Conservation (phyloP, 2,329 filamentous ascomycete species). For the Hawksworthiomyces lignivorus region DNA sequence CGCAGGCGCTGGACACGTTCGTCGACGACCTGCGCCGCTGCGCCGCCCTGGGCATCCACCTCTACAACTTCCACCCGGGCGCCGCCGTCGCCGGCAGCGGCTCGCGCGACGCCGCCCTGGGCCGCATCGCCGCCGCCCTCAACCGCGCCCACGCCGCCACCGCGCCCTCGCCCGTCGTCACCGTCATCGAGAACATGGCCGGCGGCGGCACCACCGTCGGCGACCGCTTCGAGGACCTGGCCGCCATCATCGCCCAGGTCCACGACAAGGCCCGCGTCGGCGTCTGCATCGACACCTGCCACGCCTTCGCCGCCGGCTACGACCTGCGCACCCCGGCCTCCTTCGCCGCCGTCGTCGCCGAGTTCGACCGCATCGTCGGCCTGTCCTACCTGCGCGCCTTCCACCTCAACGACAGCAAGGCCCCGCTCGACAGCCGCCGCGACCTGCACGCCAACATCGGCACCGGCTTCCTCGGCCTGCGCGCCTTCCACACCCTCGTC, state of each 20-base stretch:
- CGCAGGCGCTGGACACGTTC: constrained; percentile 80
- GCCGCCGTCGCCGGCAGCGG: constrained; percentile 60
- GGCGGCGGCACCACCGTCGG: constrained; percentile 83
- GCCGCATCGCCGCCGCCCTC: constrained; percentile 71
- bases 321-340: constrained; percentile 70
- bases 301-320: constrained; percentile 90
- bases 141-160: constrained; percentile 77
- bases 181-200: constrained; percentile 93
- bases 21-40: constrained; percentile 82
- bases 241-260: constrained; percentile 72
- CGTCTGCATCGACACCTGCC: constrained; percentile 94
- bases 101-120: constrained; percentile 60
- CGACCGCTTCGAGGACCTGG: constrained; percentile 74
- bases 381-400: constrained; percentile 73
- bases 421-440: constrained; percentile 70
- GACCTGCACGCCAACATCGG: constrained; percentile 96
- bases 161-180: constrained; percentile 55
- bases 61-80: constrained; percentile 99
- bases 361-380: constrained; percentile 74
- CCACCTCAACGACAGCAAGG: constrained; percentile 94
- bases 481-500: constrained; percentile 85
- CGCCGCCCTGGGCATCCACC: constrained; percentile 71
- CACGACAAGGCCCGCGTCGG: constrained; percentile 78
- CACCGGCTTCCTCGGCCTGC: constrained; percentile 83
- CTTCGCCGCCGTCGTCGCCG: constrained; percentile 64